phyloP scores from a whole-genome alignment of 768 basidiomycete species.

The Panus rudis region DNA sequence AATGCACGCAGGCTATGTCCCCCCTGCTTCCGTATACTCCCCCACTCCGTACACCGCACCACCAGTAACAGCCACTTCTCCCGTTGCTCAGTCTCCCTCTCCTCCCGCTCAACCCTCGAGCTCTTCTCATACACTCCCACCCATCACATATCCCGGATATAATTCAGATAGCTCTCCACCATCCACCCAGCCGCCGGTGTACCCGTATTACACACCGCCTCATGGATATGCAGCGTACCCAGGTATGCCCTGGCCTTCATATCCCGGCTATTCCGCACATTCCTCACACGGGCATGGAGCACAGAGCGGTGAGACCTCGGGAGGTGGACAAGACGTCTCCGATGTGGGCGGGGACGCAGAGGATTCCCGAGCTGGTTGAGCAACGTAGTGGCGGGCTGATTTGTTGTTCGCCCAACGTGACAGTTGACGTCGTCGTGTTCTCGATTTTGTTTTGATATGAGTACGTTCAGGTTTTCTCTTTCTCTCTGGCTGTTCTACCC shows the following conservation, averaged over 20 bases:
- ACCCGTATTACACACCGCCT: constrained; percentile 3
- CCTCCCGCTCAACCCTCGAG: constrained; percentile 8
- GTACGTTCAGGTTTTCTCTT: no score
- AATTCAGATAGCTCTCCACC: neutral
- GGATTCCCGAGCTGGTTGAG: neutral
- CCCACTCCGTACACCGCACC: constrained; percentile 8
- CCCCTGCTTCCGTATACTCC: constrained; percentile 6
- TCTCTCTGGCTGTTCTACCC: no score
- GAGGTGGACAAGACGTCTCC: neutral
- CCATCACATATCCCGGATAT: constrained; percentile 7
- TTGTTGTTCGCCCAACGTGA: no score
- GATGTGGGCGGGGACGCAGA: neutral
- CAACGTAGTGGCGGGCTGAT: no score
- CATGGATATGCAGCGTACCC: neutral
- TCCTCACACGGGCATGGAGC: no score
- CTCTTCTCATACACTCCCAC: neutral
- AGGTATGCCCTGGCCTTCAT: neutral
- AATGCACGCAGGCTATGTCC: neutral
- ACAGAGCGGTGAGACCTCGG: neutral
- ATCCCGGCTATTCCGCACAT: no score
- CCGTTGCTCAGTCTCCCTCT: constrained; percentile 7
- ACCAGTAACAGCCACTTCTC: constrained; percentile 6
- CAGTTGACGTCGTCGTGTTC: no score
- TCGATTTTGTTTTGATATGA: no score
- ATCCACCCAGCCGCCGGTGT: neutral